A percentile compares a stretch with the other conserved stretches of the same genome.
These are phyloP conservation scores for Lagerstroemia speciosa DNA, from an alignment of 345 rosid genomes.

Conservation along the genomic window DNA sequence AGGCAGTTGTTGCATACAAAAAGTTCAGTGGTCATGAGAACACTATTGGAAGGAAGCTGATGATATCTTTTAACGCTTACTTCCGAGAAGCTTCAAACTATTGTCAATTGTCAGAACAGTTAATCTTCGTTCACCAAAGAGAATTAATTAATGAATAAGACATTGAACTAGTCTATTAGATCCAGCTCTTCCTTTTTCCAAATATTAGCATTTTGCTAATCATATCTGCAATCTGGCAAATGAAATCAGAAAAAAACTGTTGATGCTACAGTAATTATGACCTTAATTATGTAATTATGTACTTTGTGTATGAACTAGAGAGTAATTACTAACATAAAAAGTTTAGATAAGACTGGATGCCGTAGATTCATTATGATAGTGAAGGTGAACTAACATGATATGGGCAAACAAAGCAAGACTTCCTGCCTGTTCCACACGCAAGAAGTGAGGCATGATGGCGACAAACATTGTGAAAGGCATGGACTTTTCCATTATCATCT, in stretches of 20 bases:
- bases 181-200: not conserved
- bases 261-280: not conserved
- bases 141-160: not conserved
- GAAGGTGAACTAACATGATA: slow-evolving; percentile 53
- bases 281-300: too few species aligned
- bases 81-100: too few species aligned
- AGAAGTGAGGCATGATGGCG: slow-evolving; percentile 89
- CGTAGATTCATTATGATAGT: not conserved
- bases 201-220: not conserved
- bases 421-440: slow-evolving; percentile 63
- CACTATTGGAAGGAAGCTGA: not conserved
- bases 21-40: not conserved
- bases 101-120: too few species aligned
- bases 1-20: not conserved
- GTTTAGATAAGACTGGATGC: not conserved
- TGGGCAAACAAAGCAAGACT: slow-evolving; percentile 81
- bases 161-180: not conserved
- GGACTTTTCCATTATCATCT: slow-evolving; percentile 54
- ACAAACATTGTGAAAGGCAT: slow-evolving; percentile 84
- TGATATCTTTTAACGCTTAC: not conserved
- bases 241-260: not conserved
- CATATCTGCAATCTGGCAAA: too few species aligned
- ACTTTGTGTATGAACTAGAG: not conserved
- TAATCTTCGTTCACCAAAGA: too few species aligned
- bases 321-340: not conserved